These are phyloP conservation scores for Seiridium unicorne DNA, from an alignment of 2,329 filamentous ascomycete species.

Conservation along the genomic window DNA sequence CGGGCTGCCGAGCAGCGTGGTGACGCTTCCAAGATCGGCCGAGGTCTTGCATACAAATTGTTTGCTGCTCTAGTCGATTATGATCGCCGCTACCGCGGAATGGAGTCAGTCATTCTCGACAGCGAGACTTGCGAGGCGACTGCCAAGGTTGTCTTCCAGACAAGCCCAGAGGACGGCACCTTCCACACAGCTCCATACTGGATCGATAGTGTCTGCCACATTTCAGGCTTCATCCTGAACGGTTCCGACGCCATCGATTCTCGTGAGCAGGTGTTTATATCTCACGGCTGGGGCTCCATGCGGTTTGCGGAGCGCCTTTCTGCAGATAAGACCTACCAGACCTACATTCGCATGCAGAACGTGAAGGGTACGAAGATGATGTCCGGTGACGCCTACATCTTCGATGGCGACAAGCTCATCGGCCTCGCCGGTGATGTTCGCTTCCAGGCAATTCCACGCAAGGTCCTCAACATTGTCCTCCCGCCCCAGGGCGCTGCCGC, in stretches of 20 bases:
- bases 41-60: constrained; percentile 76
- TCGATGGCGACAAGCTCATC: constrained; percentile 49
- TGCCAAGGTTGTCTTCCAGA: constrained; percentile 49
- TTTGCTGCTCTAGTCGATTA: constrained; percentile 59
- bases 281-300: constrained; percentile 57
- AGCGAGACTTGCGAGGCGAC: constrained; percentile 53
- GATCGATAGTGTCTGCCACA: constrained; percentile 58
- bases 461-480: constrained; percentile 64
- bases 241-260: constrained; percentile 55
- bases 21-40: constrained; percentile 69
- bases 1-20: constrained; percentile 61
- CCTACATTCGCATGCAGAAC: constrained; percentile 58
- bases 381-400: constrained; percentile 53
- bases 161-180: constrained; percentile 42
- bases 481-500: constrained; percentile 54
- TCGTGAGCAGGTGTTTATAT: constrained; percentile 55
- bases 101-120: constrained; percentile 57
- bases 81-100: constrained; percentile 50
- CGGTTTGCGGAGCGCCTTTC: constrained; percentile 46
- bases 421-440: constrained; percentile 55
- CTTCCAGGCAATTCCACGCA: constrained; percentile 66
- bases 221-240: constrained; percentile 62
- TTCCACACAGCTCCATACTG: constrained; percentile 58
- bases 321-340: constrained; percentile 47
- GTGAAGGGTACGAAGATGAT: constrained; percentile 49